A percentile compares a stretch with the other conserved stretches of the same genome.
phyloP scores from a whole-genome alignment of 163 green algal species.

The Picocystis sp. region DNA sequence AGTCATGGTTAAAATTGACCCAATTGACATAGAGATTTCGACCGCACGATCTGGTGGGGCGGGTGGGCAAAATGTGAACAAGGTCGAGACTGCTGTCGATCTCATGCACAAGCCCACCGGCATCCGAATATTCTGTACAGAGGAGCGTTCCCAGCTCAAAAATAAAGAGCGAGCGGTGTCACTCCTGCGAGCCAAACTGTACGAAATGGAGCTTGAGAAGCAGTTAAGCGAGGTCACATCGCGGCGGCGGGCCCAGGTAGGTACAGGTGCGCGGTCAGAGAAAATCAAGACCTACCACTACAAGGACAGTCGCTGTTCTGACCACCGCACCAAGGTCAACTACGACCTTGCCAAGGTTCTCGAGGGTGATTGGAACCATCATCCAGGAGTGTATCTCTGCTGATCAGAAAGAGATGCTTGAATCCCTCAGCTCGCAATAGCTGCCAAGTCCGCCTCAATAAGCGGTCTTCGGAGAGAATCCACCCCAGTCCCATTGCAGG shows the following conservation, averaged over 20 bases:
- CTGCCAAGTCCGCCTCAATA: too few relatives aligned
- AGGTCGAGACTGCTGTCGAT: slow-evolving; percentile 93
- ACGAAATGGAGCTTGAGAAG: slow-evolving; percentile 81
- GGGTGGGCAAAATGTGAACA: too few relatives aligned
- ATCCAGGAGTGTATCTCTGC: slow-evolving; percentile 61
- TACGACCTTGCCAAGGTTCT: slow-evolving; percentile 74
- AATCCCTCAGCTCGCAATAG: too few relatives aligned
- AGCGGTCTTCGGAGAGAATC: too few relatives aligned
- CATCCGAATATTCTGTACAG: slow-evolving; percentile 90
- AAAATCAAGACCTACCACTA: slow-evolving; percentile 99
- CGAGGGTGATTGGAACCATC: slow-evolving; percentile 59
- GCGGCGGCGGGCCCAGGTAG: slow-evolving; percentile 50
- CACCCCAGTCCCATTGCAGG: too few relatives aligned
- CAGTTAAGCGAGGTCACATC: slow-evolving; percentile 60
- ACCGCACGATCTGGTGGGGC: slow-evolving; percentile 37
- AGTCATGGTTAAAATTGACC: slow-evolving; percentile 54
- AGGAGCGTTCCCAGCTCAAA: slow-evolving; percentile 86
- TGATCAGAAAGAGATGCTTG: slow-evolving; percentile 56
- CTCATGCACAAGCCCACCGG: slow-evolving; percentile 88
- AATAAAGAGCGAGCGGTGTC: slow-evolving; percentile 82
- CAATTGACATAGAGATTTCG: slow-evolving; percentile 49
- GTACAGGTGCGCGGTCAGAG: slow-evolving; percentile 76
- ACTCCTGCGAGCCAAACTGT: slow-evolving; percentile 75
- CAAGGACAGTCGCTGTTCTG: slow-evolving; percentile 83
- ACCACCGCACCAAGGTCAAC: slow-evolving; percentile 89